phyloP scores from a whole-genome alignment of 768 basidiomycete species.

The Serpula lacrymans region DNA sequence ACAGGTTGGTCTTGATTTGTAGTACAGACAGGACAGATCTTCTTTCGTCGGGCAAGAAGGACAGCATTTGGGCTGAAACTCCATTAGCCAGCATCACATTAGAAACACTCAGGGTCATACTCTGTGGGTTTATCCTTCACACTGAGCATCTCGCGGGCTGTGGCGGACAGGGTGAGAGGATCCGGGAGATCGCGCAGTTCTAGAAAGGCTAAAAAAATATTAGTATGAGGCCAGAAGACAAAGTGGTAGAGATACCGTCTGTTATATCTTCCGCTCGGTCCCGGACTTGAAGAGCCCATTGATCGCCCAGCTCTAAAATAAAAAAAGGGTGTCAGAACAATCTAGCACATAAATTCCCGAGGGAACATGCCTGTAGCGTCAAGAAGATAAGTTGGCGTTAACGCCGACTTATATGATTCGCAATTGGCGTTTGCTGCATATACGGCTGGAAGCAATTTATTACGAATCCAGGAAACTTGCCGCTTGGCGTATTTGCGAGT shows the following conservation, averaged over 20 bases:
- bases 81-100: conserved; percentile 5
- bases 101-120: conserved; percentile 30
- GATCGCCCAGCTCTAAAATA: conserved; percentile 44
- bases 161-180: conserved; percentile 51
- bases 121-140: conserved; percentile 41
- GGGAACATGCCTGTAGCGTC: conserved; percentile 60
- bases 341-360: background rate
- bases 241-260: conserved; percentile 35
- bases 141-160: conserved; percentile 50
- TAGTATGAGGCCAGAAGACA: background rate
- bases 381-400: conserved; percentile 52
- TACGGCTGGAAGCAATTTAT: conserved; percentile 80
- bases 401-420: conserved; percentile 10
- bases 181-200: conserved; percentile 46
- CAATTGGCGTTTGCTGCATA: conserved; percentile 42
- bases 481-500: conserved; percentile 90
- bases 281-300: conserved; percentile 58
- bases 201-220: conserved; percentile 51
- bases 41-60: conserved; percentile 52
- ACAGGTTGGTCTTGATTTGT: conserved; percentile 49
- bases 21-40: conserved; percentile 65
- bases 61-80: conserved; percentile 51
- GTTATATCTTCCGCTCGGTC: conserved; percentile 47
- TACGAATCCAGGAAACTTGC: conserved; percentile 89
- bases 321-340: background rate